phyloP scores from a whole-genome alignment of 1,284 basidiomycete genomes.

The Puccinia sorghi region DNA sequence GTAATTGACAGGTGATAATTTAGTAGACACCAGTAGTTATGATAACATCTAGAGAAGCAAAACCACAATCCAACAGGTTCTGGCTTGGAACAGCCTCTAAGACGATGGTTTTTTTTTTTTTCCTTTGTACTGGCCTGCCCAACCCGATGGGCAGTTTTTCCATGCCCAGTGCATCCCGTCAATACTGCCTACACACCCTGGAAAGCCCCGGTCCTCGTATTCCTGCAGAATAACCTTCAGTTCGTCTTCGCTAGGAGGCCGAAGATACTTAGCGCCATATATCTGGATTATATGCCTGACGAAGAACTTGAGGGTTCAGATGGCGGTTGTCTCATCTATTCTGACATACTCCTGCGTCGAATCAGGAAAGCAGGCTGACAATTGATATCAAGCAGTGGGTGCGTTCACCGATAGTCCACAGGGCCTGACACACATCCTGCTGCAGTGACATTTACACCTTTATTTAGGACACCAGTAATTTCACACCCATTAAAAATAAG shows the following conservation, averaged over 20 bases:
- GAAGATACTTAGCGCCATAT: neutral
- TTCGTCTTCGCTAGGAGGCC: neutral
- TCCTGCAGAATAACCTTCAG: neutral
- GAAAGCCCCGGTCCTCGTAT: neutral
- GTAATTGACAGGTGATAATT: no score
- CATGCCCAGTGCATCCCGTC: constrained; percentile 32
- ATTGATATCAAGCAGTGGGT: no score
- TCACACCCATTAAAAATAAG: no score
- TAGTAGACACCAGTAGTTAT: no score
- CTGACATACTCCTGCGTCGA: neutral
- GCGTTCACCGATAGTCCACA: no score
- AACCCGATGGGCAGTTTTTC: constrained; percentile 25
- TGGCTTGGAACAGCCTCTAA: constrained; percentile 9
- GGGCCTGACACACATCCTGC: no score
- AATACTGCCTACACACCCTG: neutral
- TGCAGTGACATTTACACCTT: no score
- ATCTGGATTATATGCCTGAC: neutral
- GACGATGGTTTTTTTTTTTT: neutral
- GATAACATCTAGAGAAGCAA: no score
- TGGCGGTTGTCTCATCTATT: neutral
- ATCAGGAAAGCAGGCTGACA: no score
- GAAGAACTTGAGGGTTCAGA: neutral
- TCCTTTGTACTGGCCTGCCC: constrained; percentile 17
- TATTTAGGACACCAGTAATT: no score
- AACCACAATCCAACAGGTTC: no score